Evolutionary conservation across 371 early-diverging fungal species (phyloP).

Genomic region (Phascolomyces articulosus): DNA sequence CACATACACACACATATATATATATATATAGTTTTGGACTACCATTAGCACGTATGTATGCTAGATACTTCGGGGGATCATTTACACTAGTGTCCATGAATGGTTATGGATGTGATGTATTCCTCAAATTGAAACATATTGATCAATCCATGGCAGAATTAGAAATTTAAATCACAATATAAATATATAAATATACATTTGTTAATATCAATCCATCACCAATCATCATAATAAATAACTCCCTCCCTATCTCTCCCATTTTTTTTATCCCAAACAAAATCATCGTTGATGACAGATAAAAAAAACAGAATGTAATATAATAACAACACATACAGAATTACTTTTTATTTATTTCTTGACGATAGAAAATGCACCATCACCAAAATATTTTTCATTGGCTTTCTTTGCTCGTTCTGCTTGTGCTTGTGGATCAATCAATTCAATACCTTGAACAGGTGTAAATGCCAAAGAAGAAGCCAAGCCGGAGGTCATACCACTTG

Average conservation of each 20-base stretch:
- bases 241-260: no score
- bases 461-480: slow-evolving; percentile 91
- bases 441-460: slow-evolving; percentile 96
- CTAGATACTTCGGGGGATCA: slow-evolving; percentile 94
- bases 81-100: slow-evolving; percentile 84
- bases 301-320: no score
- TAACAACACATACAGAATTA: no score
- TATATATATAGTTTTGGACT: slow-evolving; percentile 69
- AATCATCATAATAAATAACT: no score
- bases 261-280: no score
- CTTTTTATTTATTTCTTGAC: slow-evolving; percentile 44
- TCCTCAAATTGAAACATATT: slow-evolving; percentile 84
- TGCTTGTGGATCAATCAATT: slow-evolving; percentile 88
- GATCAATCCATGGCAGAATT: slow-evolving; percentile 60
- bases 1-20: no score
- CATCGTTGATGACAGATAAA: no score
- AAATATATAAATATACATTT: background rate
- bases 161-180: slow-evolving; percentile 36
- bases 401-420: slow-evolving; percentile 66
- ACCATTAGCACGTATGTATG: slow-evolving; percentile 91
- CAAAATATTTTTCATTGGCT: slow-evolving; percentile 85
- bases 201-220: no score
- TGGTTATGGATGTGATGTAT: slow-evolving; percentile 94
- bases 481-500: slow-evolving; percentile 72
- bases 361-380: slow-evolving; percentile 64